Percentiles rank a stretch among this genome's conserved stretches.
Conservation (phyloP, 2,329 filamentous ascomycete genomes). For the Ophiostoma quercus region DNA sequence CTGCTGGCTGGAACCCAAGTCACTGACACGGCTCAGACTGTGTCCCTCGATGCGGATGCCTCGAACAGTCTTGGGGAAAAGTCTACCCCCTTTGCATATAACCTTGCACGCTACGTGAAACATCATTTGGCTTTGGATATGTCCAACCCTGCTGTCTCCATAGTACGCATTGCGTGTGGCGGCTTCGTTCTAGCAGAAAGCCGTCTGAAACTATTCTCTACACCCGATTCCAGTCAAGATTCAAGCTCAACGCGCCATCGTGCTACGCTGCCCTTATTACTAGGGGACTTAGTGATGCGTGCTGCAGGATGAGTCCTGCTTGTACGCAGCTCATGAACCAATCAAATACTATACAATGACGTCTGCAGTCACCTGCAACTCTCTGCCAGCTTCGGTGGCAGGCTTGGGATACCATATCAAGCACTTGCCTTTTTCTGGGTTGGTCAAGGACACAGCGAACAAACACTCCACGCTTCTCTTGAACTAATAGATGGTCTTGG, state of each 20-base stretch:
- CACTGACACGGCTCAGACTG: background rate
- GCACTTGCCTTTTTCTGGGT: background rate
- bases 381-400: background rate
- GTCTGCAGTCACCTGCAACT: background rate
- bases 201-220: slow-evolving; percentile 45
- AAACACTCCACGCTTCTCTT: background rate
- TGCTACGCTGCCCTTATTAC: slow-evolving; percentile 13
- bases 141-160: slow-evolving; percentile 50
- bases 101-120: slow-evolving; percentile 46
- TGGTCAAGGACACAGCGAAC: background rate
- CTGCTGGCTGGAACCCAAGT: slow-evolving; percentile 37
- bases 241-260: background rate
- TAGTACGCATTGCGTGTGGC: slow-evolving; percentile 51
- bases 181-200: slow-evolving; percentile 52
- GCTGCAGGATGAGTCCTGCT: slow-evolving; percentile 15
- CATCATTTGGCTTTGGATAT: slow-evolving; percentile 52
- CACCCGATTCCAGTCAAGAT: background rate
- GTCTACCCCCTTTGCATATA: slow-evolving; percentile 45
- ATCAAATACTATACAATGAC: background rate
- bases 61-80: background rate
- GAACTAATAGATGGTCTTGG: background rate
- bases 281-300: slow-evolving; percentile 17
- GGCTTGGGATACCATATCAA: background rate
- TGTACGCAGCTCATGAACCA: background rate
- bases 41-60: background rate